A percentile compares a stretch with the other conserved stretches of the same genome.
phyloP scores from a whole-genome alignment of 1,139 yeast species.

The Geotrichum phurueaensis region DNA sequence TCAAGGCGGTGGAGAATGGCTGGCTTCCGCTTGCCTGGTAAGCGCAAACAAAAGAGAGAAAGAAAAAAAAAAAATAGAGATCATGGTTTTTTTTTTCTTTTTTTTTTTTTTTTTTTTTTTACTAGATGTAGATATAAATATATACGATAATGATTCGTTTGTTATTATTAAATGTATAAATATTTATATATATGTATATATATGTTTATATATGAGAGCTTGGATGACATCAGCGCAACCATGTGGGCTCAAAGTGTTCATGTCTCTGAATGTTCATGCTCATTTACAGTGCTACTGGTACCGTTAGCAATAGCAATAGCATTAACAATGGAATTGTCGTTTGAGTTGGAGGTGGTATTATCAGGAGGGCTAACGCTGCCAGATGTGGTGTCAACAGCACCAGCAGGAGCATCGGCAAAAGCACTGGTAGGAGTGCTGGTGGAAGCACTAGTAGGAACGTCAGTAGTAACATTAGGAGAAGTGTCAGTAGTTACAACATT shows the following conservation, averaged over 20 bases:
- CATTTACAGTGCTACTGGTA: neutral
- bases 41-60: no score
- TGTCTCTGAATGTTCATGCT: neutral
- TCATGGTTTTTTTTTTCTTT: neutral
- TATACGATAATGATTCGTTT: neutral
- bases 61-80: neutral
- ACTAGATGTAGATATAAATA: no score
- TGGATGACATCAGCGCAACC: neutral
- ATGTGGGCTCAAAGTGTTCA: neutral
- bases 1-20: slow-evolving; percentile 45
- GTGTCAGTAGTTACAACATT: neutral
- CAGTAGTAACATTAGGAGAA: neutral
- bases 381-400: no score
- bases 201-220: neutral
- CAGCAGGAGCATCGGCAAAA: neutral
- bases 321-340: neutral
- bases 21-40: slow-evolving; percentile 71
- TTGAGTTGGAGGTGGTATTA: neutral
- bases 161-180: neutral
- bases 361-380: no score
- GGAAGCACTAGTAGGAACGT: neutral
- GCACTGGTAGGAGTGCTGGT: neutral
- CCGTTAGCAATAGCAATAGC: neutral
- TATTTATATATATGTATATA: neutral
- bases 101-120: no score